Percentiles rank a stretch among this genome's conserved stretches.
Conservation (phyloP, 208 protist genomes). For the Tetramitus jugosus region DNA sequence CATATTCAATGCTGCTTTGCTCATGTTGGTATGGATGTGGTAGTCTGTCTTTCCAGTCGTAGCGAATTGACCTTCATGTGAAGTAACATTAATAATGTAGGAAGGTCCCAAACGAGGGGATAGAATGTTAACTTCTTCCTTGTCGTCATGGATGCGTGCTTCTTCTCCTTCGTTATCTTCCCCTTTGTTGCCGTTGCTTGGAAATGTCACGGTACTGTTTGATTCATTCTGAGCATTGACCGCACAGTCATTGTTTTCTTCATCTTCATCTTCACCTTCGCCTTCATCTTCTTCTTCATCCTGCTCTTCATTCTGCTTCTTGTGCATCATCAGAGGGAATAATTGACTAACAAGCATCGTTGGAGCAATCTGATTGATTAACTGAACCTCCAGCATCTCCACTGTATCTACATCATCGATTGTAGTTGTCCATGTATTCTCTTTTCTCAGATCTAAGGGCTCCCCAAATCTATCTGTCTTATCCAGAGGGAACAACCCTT, state of each 20-base stretch:
- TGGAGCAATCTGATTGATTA: slow-evolving; percentile 24
- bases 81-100: slow-evolving; percentile 7
- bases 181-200: too few species aligned
- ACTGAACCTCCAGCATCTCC: slow-evolving; percentile 12
- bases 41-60: slow-evolving; percentile 46
- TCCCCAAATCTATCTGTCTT: slow-evolving; percentile 36
- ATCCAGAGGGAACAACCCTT: not conserved
- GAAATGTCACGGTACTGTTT: too few species aligned
- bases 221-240: too few species aligned
- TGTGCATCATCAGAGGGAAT: too few species aligned
- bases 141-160: not conserved
- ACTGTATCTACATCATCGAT: slow-evolving; percentile 33
- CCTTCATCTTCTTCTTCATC: too few species aligned
- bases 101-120: too few species aligned
- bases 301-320: too few species aligned
- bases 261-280: too few species aligned
- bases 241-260: too few species aligned
- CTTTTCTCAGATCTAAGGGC: slow-evolving; percentile 34
- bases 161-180: too few species aligned
- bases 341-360: too few species aligned
- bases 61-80: slow-evolving; percentile 47
- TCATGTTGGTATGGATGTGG: slow-evolving; percentile 74
- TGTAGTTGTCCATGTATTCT: slow-evolving; percentile 34
- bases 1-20: slow-evolving; percentile 75
- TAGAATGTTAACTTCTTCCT: not conserved